These are phyloP conservation scores for Lathyrus tuberosus DNA, from an alignment of 306 rosid genomes.

Conservation along the genomic window DNA sequence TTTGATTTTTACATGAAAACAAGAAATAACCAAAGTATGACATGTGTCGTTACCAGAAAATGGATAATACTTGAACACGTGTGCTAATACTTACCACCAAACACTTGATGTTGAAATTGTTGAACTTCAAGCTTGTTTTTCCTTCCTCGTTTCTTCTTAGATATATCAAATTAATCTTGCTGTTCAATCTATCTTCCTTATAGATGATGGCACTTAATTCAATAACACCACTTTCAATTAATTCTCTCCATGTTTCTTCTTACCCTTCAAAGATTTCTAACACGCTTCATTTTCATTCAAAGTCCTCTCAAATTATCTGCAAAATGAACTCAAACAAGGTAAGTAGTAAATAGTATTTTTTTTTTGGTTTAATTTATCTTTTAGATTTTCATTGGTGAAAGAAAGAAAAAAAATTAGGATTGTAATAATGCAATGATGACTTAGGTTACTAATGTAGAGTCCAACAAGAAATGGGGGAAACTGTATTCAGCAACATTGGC, in stretches of 20 bases:
- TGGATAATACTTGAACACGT: conserved; percentile 41
- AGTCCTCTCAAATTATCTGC: conserved; percentile 43
- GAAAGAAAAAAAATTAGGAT: conserved; percentile 28
- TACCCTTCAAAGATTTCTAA: conserved; percentile 45
- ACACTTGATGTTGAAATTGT: neutral
- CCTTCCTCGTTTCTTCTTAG: neutral
- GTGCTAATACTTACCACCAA: conserved; percentile 38
- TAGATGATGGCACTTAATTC: conserved; percentile 60
- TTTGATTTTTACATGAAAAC: too few species aligned
- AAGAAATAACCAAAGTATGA: neutral
- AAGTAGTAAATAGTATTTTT: neutral
- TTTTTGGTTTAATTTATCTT: neutral
- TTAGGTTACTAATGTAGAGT: conserved; percentile 43
- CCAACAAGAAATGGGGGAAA: conserved; percentile 57
- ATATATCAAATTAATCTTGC: neutral
- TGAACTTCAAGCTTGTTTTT: conserved; percentile 9
- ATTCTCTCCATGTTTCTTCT: conserved; percentile 45
- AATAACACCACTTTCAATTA: conserved; percentile 52
- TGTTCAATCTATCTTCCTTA: neutral
- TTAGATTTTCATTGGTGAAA: conserved; percentile 39
- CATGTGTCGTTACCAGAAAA: neutral
- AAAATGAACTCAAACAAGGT: conserved; percentile 45
- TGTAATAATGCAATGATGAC: conserved; percentile 41
- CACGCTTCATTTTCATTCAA: conserved; percentile 39
- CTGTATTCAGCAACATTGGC: conserved; percentile 67